Evolutionary conservation across 2,329 filamentous ascomycete species (phyloP), one percentile per base, ranked within the genome.

Genomic region (Diplodia corticola): DNA sequence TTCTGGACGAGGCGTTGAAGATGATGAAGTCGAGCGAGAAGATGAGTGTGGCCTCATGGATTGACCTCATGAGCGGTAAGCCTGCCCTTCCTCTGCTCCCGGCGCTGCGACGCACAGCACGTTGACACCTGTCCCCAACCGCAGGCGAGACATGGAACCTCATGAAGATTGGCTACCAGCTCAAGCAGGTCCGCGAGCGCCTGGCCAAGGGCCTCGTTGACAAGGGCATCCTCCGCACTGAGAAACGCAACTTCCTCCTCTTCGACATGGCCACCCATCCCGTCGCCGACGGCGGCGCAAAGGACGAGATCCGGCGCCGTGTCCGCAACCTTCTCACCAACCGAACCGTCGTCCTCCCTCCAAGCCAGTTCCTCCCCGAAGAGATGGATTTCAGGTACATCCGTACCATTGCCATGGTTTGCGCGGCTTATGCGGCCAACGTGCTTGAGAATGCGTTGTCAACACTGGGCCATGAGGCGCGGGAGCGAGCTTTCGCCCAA

Each of bases 21-120:
- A 96, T 99, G 93, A 99, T 99, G 94, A 99, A 99, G 85, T 89
- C 91, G 73, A 97, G 93, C 80, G 95, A 99, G 84, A 97, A 97
- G 86, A 98, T 99, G 95, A 98, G 95, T 80, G 95, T 99, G 71
- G 95, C 92, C 83, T 92, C 92, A 53, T 99, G 95, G 95, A 98
- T 99, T 79, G 95, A 99, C 79, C 84, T 99, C 72, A 94, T 99
- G 93, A 97, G 93, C 79, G 95, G 94, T 97, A 87, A 73, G 85
- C 76, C 64, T 60, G 64, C 33, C 66, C 22, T n/a, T 55, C 48
- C 59, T 30, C 61, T 57, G 13, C 17, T 51, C 44, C 33, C 28
- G 24, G 24, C 46, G 33, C 40, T n/a, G 44, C 20, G 33, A 35
- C 10, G 30, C 30, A 33, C 30, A 9, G 30, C 26, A 49, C 55